Evolutionary conservation across 306 rosid genomes (phyloP).

Genomic region (Pueraria montana): DNA sequence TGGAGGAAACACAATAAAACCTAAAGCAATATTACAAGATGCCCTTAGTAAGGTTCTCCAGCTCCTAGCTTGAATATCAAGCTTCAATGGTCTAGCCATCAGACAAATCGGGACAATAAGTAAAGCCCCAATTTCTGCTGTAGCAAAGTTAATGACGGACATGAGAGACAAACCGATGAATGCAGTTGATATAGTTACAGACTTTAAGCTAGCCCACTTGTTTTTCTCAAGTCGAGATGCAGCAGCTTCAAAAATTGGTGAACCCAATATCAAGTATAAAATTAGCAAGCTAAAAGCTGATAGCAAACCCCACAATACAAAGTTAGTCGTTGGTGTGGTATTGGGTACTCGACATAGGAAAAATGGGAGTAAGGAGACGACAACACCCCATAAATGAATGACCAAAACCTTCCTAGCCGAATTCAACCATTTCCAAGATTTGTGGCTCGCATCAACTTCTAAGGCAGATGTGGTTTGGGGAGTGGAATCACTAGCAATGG

Average conservation of each 20-base stretch:
- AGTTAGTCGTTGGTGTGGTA: conserved; percentile 60
- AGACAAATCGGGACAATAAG: conserved; percentile 83
- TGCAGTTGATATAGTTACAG: conserved; percentile 79
- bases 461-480: conserved; percentile 50
- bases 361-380: conserved; percentile 79
- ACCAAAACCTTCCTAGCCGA: conserved; percentile 80
- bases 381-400: conserved; percentile 83
- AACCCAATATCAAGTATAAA: conserved; percentile 65
- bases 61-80: conserved; percentile 61
- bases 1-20: conserved; percentile 80
- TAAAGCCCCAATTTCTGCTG: conserved; percentile 92
- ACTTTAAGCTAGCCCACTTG: conserved; percentile 86
- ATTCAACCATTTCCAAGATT: conserved; percentile 88
- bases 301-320: conserved; percentile 69
- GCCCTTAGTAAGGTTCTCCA: conserved; percentile 62
- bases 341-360: conserved; percentile 72
- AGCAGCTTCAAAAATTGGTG: conserved; percentile 56
- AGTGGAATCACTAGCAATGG: conserved; percentile 57
- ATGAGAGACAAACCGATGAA: conserved; percentile 88
- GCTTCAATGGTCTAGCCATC: conserved; percentile 83
- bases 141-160: conserved; percentile 92
- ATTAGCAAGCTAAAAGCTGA: conserved; percentile 64
- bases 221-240: conserved; percentile 54
- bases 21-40: conserved; percentile 70
- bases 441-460: conserved; percentile 48